Conservation (phyloP, 2,329 filamentous ascomycete species). For the Cercospora citrullina region DNA sequence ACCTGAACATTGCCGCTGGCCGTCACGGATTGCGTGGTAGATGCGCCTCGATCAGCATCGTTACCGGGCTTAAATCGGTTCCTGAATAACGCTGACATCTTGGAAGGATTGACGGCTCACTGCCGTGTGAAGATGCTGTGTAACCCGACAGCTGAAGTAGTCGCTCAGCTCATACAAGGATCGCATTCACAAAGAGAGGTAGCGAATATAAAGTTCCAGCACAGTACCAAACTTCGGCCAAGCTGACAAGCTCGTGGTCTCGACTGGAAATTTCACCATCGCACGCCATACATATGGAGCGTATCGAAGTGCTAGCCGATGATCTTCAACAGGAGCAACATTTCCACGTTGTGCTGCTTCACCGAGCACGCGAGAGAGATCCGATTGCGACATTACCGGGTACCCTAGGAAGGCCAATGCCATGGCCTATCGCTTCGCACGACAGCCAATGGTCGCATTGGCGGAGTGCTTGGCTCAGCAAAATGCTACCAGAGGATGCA, state of each 20-base stretch:
- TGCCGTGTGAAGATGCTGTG: neutral
- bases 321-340: neutral
- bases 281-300: conserved; percentile 20
- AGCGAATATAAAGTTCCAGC: conserved; percentile 9
- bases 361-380: neutral
- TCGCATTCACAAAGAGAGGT: neutral
- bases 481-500: neutral
- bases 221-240: neutral
- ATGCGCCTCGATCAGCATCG: conserved; percentile 9
- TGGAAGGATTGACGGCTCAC: neutral
- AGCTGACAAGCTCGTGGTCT: neutral
- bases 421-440: neutral
- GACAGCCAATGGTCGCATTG: neutral
- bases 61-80: conserved; percentile 17
- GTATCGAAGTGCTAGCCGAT: neutral
- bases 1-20: conserved; percentile 20
- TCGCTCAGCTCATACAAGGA: neutral
- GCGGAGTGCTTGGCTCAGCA: neutral
- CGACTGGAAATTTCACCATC: conserved; percentile 20
- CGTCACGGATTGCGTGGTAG: conserved; percentile 18
- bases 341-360: neutral
- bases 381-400: neutral
- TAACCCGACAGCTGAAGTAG: neutral
- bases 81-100: conserved; percentile 20
- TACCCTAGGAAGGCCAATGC: neutral